Conservation (phyloP, 805 yeast genomes). For the Pichia kluyveri region DNA sequence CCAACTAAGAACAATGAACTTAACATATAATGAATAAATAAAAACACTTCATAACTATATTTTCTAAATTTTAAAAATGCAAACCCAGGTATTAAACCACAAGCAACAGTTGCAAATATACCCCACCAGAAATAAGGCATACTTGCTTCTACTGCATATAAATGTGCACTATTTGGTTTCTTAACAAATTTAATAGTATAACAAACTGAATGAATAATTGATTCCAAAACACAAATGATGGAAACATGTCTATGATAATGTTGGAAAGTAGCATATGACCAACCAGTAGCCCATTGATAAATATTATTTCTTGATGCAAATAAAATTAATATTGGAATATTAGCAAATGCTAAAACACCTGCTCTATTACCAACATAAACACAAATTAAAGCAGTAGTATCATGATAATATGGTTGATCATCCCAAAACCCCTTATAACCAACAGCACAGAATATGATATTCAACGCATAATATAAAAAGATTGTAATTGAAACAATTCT, state of each 20-base stretch:
- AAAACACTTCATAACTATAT: too few species aligned
- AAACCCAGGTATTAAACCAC: conserved; percentile 35
- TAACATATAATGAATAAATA: conserved; percentile 38
- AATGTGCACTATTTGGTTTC: neutral
- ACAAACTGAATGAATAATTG: conserved; percentile 26
- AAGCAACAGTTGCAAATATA: conserved; percentile 28
- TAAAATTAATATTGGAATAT: conserved; percentile 29
- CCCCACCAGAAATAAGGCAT: conserved; percentile 17
- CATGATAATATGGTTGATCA: neutral
- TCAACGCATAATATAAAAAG: conserved; percentile 1
- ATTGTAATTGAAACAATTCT: conserved; percentile 6
- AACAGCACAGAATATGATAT: conserved; percentile 6
- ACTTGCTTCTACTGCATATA: neutral
- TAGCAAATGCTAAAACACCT: conserved; percentile 28
- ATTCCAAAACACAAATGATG: conserved; percentile 16
- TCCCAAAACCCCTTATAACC: conserved; percentile 1
- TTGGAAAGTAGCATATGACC: conserved; percentile 31
- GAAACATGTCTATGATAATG: conserved; percentile 55
- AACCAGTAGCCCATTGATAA: conserved; percentile 31
- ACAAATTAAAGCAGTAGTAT: neutral
- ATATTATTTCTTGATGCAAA: conserved; percentile 37
- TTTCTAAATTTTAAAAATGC: conserved; percentile 40
- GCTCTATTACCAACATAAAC: conserved; percentile 18
- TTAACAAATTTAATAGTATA: conserved; percentile 14
- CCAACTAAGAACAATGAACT: conserved; percentile 42